These are phyloP conservation scores for Aspergillus steynii DNA, from an alignment of 495 filamentous ascomycete species.

Conservation along the genomic window DNA sequence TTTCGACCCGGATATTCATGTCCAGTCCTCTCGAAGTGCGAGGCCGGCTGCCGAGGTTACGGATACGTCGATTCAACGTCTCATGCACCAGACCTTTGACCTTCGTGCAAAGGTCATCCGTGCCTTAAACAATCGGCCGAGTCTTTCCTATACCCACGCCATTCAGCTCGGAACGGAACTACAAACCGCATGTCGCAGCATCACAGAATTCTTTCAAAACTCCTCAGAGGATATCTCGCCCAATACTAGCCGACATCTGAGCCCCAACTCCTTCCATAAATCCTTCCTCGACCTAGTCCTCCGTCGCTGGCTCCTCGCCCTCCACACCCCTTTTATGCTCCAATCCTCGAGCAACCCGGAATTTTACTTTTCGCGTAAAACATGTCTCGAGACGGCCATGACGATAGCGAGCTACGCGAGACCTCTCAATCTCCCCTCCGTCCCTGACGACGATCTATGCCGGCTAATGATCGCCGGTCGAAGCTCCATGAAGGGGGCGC, in stretches of 20 bases:
- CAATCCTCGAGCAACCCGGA: conserved; percentile 40
- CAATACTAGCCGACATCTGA: conserved; percentile 11
- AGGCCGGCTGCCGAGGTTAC: conserved; percentile 23
- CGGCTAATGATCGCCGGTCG: conserved; percentile 13
- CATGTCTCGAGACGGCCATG: conserved; percentile 40
- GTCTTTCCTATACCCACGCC: conserved; percentile 42
- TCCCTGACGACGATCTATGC: conserved; percentile 14
- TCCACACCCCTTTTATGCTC: conserved; percentile 46
- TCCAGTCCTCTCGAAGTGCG: conserved; percentile 9
- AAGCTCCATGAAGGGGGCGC: conserved; percentile 23
- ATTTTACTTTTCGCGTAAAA: conserved; percentile 50
- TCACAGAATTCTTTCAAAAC: conserved; percentile 11
- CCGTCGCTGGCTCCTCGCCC: conserved; percentile 44
- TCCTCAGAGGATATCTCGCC: neutral
- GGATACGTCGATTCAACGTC: conserved; percentile 45
- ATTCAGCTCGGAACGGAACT: conserved; percentile 13
- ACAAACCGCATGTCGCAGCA: conserved; percentile 16
- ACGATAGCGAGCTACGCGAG: conserved; percentile 23
- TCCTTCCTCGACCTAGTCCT: conserved; percentile 40
- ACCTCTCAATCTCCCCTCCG: conserved; percentile 12
- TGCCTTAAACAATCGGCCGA: conserved; percentile 35
- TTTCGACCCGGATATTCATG: conserved; percentile 33
- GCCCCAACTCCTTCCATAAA: conserved; percentile 14
- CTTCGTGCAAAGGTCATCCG: conserved; percentile 38
- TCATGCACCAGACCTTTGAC: conserved; percentile 39